Evolutionary conservation across 2,329 filamentous ascomycete species (phyloP), one percentile per base, ranked within the genome.

Genomic region (Pseudogymnoascus sp.): DNA sequence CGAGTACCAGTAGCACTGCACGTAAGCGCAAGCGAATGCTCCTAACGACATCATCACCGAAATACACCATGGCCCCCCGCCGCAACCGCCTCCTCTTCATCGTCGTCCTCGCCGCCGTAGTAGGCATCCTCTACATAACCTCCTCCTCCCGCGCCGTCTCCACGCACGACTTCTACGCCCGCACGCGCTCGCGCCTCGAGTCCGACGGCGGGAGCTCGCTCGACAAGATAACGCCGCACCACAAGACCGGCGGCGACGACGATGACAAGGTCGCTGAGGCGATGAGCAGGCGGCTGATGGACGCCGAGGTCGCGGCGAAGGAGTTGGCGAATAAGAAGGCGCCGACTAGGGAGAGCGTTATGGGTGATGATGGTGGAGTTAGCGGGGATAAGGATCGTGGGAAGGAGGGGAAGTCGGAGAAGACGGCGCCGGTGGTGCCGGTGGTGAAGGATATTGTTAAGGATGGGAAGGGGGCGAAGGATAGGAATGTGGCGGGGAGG

Each of bases 121-220:
- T 93, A 68, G 80, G 87, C 53, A 77, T 88, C 62, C 79, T 96
- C 68, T 91, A 93, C 78, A 87, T 91, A 73, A 88, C 87, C 19
- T 82, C 82, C n/a, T 81, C 81, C 59, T 44, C 42, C 77, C 83
- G 61, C 80, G 82, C 64, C 77, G 81, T 60, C 40, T 59, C 78
- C 79, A 35, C 74, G 77, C 65, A 80, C 47, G 83, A 84, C 69
- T 87, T 87, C 68, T 86, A 86, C 75, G 76, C 79, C 66, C 84
- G 81, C 74, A 87, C 85, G 26, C 78, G 82, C 69, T 76, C 81
- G 64, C 84, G 82, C 7, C 74, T 87, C 69, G 78, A 80, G 64
- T 75, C 71, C 69, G 61, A 40, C n/a, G n/a, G n/a, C 7, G 60
- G 19, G 16, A 35, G 31, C 26, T 44, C 21, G 53, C 21, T 31